A percentile compares a stretch with the other conserved stretches of the same genome.
phyloP scores from a whole-genome alignment of 305 asterid species.

The Caryopteris hybrid region DNA sequence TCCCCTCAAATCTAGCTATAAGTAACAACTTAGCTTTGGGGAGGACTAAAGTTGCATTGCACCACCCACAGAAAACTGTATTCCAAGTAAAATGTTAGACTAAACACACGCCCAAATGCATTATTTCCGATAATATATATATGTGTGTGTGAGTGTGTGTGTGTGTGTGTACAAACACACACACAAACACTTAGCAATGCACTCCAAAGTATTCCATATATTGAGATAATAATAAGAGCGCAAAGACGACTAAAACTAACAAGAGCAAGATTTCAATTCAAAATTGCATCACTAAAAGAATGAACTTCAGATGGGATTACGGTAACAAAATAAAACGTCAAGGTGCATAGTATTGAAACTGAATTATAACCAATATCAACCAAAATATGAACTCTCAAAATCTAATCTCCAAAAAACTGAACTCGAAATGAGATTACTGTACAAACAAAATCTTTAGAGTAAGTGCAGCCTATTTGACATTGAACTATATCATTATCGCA shows the following conservation, averaged over 20 bases:
- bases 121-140: neutral
- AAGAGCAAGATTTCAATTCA: slow-evolving; percentile 17
- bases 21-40: neutral
- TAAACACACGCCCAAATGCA: neutral
- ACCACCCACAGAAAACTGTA: neutral
- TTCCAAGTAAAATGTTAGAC: neutral
- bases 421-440: neutral
- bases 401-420: neutral
- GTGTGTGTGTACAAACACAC: too few relatives aligned
- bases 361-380: slow-evolving; percentile 9
- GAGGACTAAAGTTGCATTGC: neutral
- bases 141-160: too few relatives aligned
- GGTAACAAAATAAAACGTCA: neutral
- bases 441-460: slow-evolving; percentile 1
- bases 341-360: neutral
- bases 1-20: slow-evolving; percentile 15
- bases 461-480: neutral
- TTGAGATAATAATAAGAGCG: slow-evolving; percentile 8
- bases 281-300: neutral
- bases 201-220: slow-evolving; percentile 3
- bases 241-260: slow-evolving; percentile 14
- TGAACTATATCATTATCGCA: slow-evolving; percentile 1
- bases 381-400: neutral
- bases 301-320: neutral
- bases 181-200: slow-evolving; percentile 11